Evolutionary conservation across 1,284 basidiomycete genomes (phyloP), one percentile per base, ranked within the genome.

Genomic region (Moesziomyces globuligerus): DNA sequence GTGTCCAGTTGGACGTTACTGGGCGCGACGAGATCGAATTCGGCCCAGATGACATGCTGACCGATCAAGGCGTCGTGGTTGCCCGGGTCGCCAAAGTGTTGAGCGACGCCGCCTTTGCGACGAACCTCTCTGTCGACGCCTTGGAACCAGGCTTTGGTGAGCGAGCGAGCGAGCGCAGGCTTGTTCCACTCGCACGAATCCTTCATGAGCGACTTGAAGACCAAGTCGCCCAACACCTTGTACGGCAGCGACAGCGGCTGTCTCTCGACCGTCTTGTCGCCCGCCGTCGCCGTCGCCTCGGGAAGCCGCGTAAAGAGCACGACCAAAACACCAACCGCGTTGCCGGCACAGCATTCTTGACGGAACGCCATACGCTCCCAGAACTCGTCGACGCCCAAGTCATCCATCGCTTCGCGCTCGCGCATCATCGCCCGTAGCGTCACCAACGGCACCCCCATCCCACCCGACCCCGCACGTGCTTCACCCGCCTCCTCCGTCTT

Each of bases 291-390:
- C 4, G 29, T 21, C 8, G 41, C 28, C 1, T 24, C 9, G 5
- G 51, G 50, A 11, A 24, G 46, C 15, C 57, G 71, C 4, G 48
- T 78, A 26, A 75, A 75, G 6, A 74, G 49, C 20, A 74, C 51
- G 5, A 80, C 72, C 41, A 81, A 75, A 4, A 79, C 76, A 5
- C 80, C 80, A 5, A 81, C 78, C 4, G 76, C 76, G 44, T 79
- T 80, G 4, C 80, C 80, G 3, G 78, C 68, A 43, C 73, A 78
- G 45, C 80, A 82, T 42, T 82, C 80, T 46, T 82, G 80, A 2
- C 80, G 65, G 47, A 76, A 82, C 8, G 58, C 80, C 78, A 82
- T 78, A 1, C 78, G 66, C 45, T 79, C 74, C 79, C 80, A 82
- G 53, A 79, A 82, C 20, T 76, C 76, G 46, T 78, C 75, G 26